Conservation (phyloP, 2,329 filamentous ascomycete genomes). For the Phoma sp. region DNA sequence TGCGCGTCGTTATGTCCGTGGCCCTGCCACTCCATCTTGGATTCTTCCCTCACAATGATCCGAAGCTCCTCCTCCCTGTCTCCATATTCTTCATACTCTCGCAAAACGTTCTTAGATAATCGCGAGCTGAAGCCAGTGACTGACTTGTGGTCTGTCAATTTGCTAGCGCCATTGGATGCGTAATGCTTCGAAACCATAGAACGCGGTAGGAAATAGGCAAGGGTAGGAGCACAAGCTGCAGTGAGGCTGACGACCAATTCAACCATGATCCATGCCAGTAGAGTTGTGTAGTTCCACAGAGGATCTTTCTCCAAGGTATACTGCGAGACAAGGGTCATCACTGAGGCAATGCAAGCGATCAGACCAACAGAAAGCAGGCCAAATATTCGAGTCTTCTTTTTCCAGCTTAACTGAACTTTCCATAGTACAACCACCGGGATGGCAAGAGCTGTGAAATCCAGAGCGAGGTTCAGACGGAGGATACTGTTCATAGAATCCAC, state of each 20-base stretch:
- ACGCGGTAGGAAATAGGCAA: constrained; percentile 7
- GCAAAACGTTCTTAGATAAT: not conserved
- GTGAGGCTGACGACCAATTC: constrained; percentile 9
- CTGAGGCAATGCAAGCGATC: constrained; percentile 12
- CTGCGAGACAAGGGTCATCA: constrained; percentile 12
- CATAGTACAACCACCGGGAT: constrained; percentile 9
- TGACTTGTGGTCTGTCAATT: not conserved
- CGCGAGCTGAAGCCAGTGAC: not conserved
- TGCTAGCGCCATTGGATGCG: constrained; percentile 8
- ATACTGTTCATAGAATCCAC: constrained; percentile 12
- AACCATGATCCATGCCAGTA: constrained; percentile 12
- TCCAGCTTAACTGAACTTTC: constrained; percentile 13
- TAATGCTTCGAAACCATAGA: constrained; percentile 5
- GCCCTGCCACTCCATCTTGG: constrained; percentile 3
- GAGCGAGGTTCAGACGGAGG: constrained; percentile 12
- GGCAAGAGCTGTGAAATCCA: constrained; percentile 12
- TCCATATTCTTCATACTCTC: not conserved
- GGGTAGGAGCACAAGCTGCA: constrained; percentile 15
- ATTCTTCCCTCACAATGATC: constrained; percentile 7
- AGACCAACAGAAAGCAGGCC: constrained; percentile 10
- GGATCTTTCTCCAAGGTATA: constrained; percentile 10
- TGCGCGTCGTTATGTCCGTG: not conserved
- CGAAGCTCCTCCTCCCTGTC: constrained; percentile 5
- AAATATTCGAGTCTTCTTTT: constrained; percentile 11
- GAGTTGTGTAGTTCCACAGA: constrained; percentile 11